A percentile compares a stretch with the other conserved stretches of the same genome.
phyloP scores from a whole-genome alignment of 352 stramenopile genomes.

The Phytopythium montanum region DNA sequence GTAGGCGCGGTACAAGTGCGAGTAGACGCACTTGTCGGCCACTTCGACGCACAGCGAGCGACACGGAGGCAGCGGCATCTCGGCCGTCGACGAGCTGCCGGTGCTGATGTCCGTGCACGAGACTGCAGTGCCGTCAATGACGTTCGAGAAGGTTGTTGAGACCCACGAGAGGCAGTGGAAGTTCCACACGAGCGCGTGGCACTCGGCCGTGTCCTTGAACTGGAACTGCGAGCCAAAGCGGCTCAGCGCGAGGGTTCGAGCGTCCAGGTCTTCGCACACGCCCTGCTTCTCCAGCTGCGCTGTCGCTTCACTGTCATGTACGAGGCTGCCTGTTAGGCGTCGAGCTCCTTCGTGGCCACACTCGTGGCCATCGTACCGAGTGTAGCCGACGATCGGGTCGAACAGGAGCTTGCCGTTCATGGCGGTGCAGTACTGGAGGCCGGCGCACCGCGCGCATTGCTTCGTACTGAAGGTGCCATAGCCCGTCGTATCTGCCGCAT shows the following conservation, averaged over 20 bases:
- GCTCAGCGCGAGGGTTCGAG: slow-evolving; percentile 49
- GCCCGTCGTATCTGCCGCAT: neutral
- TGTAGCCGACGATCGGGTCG: slow-evolving; percentile 64
- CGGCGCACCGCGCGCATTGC: slow-evolving; percentile 42
- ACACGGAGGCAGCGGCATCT: slow-evolving; percentile 47
- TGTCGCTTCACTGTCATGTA: slow-evolving; percentile 34
- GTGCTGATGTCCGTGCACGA: slow-evolving; percentile 24
- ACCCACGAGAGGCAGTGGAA: slow-evolving; percentile 76
- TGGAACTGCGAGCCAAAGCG: slow-evolving; percentile 54
- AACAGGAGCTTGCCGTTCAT: slow-evolving; percentile 72
- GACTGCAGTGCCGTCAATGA: slow-evolving; percentile 28
- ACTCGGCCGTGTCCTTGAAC: slow-evolving; percentile 63
- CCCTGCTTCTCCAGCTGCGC: slow-evolving; percentile 66
- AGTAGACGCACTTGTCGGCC: slow-evolving; percentile 74
- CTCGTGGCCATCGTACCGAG: slow-evolving; percentile 22
- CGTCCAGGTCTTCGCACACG: slow-evolving; percentile 68
- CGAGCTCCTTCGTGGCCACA: too few relatives aligned
- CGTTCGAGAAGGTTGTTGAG: slow-evolving; percentile 36
- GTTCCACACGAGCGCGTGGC: slow-evolving; percentile 64
- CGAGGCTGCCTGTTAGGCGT: neutral
- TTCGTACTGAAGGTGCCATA: slow-evolving; percentile 37
- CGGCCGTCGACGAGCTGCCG: slow-evolving; percentile 2
- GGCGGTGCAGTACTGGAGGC: slow-evolving; percentile 56
- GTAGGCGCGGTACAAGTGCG: slow-evolving; percentile 60
- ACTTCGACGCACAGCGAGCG: slow-evolving; percentile 74